A percentile compares a stretch with the other conserved stretches of the same genome.
phyloP scores from a whole-genome alignment of 192 early-diverging fungal genomes.

The Chytriomyces hyalinus region DNA sequence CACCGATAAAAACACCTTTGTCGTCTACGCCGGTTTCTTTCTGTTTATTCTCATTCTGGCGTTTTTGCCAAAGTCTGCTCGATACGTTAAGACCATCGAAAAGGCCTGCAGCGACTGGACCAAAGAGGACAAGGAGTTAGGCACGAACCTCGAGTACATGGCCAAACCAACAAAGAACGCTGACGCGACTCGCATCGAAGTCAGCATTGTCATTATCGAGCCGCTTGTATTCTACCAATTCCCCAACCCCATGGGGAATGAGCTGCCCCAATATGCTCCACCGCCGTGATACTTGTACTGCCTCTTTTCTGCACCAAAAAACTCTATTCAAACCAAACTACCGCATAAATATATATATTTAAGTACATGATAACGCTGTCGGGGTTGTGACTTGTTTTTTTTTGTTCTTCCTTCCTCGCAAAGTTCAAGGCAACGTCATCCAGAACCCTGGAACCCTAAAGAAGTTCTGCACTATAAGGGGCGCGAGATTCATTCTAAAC shows the following conservation, averaged over 20 bases:
- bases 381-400: too few relatives aligned
- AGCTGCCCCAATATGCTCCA: background rate
- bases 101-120: background rate
- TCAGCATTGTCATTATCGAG: background rate
- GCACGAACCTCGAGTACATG: background rate
- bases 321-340: too few relatives aligned
- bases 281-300: background rate
- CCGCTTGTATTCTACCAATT: background rate
- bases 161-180: background rate
- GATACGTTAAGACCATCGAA: background rate
- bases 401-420: too few relatives aligned
- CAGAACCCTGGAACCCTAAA: too few relatives aligned
- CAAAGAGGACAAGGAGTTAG: slow-evolving; percentile 1
- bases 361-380: too few relatives aligned
- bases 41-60: background rate
- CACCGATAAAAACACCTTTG: background rate
- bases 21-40: too few relatives aligned
- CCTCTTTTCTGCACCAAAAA: background rate
- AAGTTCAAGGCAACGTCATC: too few relatives aligned
- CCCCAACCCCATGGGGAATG: background rate
- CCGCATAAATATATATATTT: too few relatives aligned
- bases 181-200: background rate
- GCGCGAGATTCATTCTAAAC: too few relatives aligned
- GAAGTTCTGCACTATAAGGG: too few relatives aligned
- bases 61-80: background rate